Percentiles rank a stretch among this genome's conserved stretches.
Evolutionary conservation across 306 rosid genomes (phyloP).

Genomic region (Leucaena leucocephala): DNA sequence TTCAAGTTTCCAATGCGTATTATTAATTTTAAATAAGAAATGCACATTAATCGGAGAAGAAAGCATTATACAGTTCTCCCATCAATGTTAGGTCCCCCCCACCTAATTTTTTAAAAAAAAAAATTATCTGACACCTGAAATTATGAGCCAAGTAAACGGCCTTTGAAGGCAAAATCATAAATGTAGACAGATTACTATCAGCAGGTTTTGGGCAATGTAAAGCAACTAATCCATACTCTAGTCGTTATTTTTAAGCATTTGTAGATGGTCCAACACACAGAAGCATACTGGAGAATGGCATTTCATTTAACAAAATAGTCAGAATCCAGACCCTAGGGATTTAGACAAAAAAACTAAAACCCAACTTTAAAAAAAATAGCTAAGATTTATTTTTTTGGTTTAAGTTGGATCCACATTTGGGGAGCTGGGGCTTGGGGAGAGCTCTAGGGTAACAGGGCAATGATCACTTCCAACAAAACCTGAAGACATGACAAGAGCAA

Average conservation of each 20-base stretch:
- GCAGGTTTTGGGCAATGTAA: neutral
- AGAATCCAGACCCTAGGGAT: constrained; percentile 17
- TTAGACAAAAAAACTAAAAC: neutral
- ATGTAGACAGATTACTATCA: neutral
- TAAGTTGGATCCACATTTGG: constrained; percentile 43
- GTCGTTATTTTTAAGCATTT: neutral
- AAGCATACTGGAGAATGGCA: constrained; percentile 5
- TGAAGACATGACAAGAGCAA: constrained; percentile 43
- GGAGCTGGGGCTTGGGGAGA: constrained; percentile 51
- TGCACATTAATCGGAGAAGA: neutral
- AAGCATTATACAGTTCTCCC: neutral
- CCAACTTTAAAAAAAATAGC: neutral
- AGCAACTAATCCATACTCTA: constrained; percentile 17
- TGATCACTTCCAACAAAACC: constrained; percentile 97
- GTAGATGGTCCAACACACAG: constrained; percentile 20
- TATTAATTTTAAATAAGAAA: neutral
- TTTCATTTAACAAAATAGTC: constrained; percentile 26
- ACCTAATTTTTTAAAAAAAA: neutral
- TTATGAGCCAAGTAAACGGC: neutral
- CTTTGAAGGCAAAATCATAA: neutral
- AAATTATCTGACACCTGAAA: neutral
- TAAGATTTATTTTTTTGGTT: neutral
- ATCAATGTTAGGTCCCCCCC: neutral
- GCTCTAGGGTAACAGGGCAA: constrained; percentile 86
- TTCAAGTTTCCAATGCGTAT: neutral